These are phyloP conservation scores for Sparassis latifolia DNA, from an alignment of 1,284 basidiomycete species.

Conservation along the genomic window DNA sequence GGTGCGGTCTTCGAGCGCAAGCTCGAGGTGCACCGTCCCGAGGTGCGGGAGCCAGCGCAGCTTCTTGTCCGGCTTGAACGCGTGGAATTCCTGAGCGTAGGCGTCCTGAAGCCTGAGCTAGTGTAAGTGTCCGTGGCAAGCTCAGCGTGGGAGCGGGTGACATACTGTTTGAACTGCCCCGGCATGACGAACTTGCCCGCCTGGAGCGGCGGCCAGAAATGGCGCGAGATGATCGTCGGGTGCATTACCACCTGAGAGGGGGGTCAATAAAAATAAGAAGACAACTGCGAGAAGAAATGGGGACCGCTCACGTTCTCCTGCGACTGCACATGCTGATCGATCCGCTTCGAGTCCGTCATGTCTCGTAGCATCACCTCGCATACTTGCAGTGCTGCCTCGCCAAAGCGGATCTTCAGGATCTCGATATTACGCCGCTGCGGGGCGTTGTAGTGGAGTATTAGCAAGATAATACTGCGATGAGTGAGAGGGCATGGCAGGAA, in stretches of 20 bases:
- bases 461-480: background rate
- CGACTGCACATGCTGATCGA: slow-evolving; percentile 78
- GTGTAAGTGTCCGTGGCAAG: background rate
- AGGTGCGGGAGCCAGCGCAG: slow-evolving; percentile 84
- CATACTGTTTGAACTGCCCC: slow-evolving; percentile 74
- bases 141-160: slow-evolving; percentile 1
- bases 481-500: background rate
- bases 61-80: slow-evolving; percentile 86
- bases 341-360: slow-evolving; percentile 87
- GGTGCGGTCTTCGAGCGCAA: slow-evolving; percentile 76
- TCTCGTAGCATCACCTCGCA: slow-evolving; percentile 97
- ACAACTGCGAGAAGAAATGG: background rate
- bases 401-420: slow-evolving; percentile 89
- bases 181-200: slow-evolving; percentile 72
- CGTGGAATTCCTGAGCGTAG: slow-evolving; percentile 71
- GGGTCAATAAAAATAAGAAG: slow-evolving; percentile 1
- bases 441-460: background rate
- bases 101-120: slow-evolving; percentile 57
- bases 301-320: slow-evolving; percentile 50
- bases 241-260: slow-evolving; percentile 59
- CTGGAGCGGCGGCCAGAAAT: slow-evolving; percentile 89
- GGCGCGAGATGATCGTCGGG: slow-evolving; percentile 83
- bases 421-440: slow-evolving; percentile 82
- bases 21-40: slow-evolving; percentile 72
- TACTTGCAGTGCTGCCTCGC: slow-evolving; percentile 82